Base-by-base conservation (phyloP, 2,329 filamentous ascomycete genomes). In the Cryphonectria parasitica region DNA sequence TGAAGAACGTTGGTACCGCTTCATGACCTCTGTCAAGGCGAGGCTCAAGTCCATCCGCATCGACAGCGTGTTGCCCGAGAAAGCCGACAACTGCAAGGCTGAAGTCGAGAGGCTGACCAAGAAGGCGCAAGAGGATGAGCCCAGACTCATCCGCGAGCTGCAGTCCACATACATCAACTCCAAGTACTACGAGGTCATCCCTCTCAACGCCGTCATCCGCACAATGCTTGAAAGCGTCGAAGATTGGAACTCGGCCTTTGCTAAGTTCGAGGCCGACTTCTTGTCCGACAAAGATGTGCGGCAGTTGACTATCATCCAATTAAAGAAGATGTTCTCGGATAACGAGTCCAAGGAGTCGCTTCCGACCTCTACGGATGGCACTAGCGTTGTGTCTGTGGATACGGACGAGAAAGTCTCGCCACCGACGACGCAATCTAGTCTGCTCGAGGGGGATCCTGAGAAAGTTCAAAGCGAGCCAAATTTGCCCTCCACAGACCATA, bases 271-370 rank as follows among this genome's bases (percentile, higher is more conserved):
- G 78, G 89, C 90, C 60, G 92, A 97, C 75, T 99, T 95, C 81
- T 91, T 99, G 76, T 95, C 95, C 0, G 97, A 99, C 79, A 98
- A 97, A 77, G 96, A 99, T 82, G 97, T 99, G 77, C 89, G 94
- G 73, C 90, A 96, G 76, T 84, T 99, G 72, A 97, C 96, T 17
- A 94, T 95, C 71, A 87, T 98, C 73, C 97, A 99, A 78, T 84
- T 99, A 70, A 95, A 93, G 78, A 97, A 97, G 79, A 93, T 99
- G 79, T 99, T 99, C 78, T 89, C 95, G 10, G 95, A 98, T 78
- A 92, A 94, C 75, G 93, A 95, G 73, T 94, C 93, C 2, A 91
- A 92, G 71, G 91, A 93, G 70, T 92, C 92, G 0, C 82, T 95
- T 22, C 85, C 86, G 6, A 89, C 91, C 8, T 88, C 88, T 17